Evolutionary conservation across 345 rosid species (phyloP).

Genomic region (Passiflora organensis): DNA sequence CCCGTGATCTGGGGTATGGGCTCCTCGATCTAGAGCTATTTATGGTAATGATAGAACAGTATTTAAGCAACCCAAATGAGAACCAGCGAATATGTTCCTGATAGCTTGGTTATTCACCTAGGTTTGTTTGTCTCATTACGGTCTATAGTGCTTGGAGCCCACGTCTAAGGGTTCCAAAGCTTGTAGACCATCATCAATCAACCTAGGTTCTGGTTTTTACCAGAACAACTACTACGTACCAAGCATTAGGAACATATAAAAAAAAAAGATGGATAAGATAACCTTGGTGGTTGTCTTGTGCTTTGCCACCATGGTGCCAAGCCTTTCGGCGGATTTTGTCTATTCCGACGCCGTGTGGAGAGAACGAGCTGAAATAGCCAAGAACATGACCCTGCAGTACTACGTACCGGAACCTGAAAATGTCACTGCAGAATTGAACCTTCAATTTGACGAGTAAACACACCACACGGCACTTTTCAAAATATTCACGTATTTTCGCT

Average conservation of each 20-base stretch:
- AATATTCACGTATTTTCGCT: too few relatives aligned
- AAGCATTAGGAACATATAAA: not conserved
- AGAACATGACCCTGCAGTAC: slow-evolving; percentile 22
- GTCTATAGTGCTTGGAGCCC: slow-evolving; percentile 12
- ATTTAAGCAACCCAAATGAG: too few relatives aligned
- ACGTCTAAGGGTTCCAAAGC: slow-evolving; percentile 2
- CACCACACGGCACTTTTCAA: too few relatives aligned
- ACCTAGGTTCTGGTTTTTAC: too few relatives aligned
- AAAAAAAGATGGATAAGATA: slow-evolving; percentile 11
- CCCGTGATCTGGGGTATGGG: too few relatives aligned
- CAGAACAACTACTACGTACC: too few relatives aligned
- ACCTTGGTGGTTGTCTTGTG: slow-evolving; percentile 19
- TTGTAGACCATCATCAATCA: not conserved
- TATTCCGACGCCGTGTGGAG: slow-evolving; percentile 37
- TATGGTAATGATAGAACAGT: too few relatives aligned
- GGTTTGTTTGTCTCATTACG: slow-evolving; percentile 10
- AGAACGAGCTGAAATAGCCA: slow-evolving; percentile 32
- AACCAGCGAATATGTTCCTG: too few relatives aligned
- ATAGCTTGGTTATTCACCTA: not conserved
- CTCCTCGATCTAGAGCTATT: too few relatives aligned
- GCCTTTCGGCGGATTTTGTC: slow-evolving; percentile 21
- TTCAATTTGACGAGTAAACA: too few relatives aligned
- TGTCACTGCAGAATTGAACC: slow-evolving; percentile 22
- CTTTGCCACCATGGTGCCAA: slow-evolving; percentile 21
- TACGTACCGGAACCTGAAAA: slow-evolving; percentile 23